Evolutionary conservation across 2,329 filamentous ascomycete species (phyloP).

Genomic region (Diplodia corticola): DNA sequence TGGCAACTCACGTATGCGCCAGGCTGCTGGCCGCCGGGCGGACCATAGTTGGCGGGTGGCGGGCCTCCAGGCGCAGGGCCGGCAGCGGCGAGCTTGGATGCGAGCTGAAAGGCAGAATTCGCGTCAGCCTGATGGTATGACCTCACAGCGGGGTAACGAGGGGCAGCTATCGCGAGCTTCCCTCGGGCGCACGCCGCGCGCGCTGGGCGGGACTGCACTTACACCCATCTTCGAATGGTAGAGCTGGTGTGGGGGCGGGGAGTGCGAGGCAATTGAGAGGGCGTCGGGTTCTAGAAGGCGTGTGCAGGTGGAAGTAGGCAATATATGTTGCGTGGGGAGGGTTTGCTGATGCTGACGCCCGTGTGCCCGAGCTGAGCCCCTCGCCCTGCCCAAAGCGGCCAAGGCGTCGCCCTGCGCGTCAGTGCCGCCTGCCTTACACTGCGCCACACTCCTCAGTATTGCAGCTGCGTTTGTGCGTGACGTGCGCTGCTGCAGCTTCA

Average conservation of each 20-base stretch:
- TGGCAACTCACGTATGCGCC: constrained; percentile 56
- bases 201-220: constrained; percentile 6
- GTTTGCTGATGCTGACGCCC: constrained; percentile 6
- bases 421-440: background rate
- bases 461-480: background rate
- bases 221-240: constrained; percentile 11
- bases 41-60: constrained; percentile 6
- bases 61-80: constrained; percentile 36
- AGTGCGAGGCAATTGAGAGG: background rate
- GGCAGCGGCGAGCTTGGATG: constrained; percentile 50
- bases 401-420: background rate
- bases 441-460: background rate
- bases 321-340: constrained; percentile 17
- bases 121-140: constrained; percentile 31
- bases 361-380: constrained; percentile 11
- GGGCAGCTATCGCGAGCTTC: constrained; percentile 17
- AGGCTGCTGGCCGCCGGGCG: constrained; percentile 34
- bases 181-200: background rate
- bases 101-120: constrained; percentile 39
- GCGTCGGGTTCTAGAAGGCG: background rate
- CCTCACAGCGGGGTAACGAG: constrained; percentile 25
- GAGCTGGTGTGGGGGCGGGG: background rate
- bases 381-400: background rate
- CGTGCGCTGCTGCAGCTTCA: background rate
- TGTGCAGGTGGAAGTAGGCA: constrained; percentile 6